Base-by-base conservation (phyloP, 1,284 basidiomycete species). In the Exobasidium rhododendri region DNA sequence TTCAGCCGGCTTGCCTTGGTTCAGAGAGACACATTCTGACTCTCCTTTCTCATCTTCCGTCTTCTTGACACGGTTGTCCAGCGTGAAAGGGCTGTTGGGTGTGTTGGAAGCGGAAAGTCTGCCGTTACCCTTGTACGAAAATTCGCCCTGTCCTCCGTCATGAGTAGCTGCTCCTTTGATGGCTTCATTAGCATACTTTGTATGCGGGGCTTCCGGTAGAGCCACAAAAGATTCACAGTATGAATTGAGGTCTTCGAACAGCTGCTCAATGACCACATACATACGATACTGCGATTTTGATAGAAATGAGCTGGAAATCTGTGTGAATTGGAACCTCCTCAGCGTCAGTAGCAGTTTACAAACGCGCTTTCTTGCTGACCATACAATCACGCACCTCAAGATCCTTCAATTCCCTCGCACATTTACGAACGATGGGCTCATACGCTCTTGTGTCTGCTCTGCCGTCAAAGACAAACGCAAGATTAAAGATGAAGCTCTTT, bases 161-260 rank as follows among this genome's bases (percentile, higher is more conserved):
- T 4, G 22, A n/a, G 20, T 40, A 40, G 10, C 17, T 40, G 47
- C 47, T 14, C 20, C 47, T 50, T 50, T 50, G 4, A 28, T 14
- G 14, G 52, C 29, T n/a, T 40, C 52, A 20, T 20, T 35, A 2
- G 52, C 28, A 40, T 71, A 68, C 10, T 66, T 66, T 3, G 73
- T 66, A 58, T 70, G 66, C 20, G 68, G 73, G 1, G 65, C 66
- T 20, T 76, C 75, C 1, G 78, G 78, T 0, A 79, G 68, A n/a
- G 75, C 72, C 3, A 79, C 67, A 44, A 79, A 79, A 30, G 68
- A 66, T 58, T 79, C 78, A 60, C 71, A 75, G 81, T 96, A 98
- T 3, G 91, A 93, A 81, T 97, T 97, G 66, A 98, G 82, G 73
- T 99, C 96, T 77, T 97, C 94, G 71, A 93, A 97, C 0, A 99